phyloP scores from a whole-genome alignment of 2,329 filamentous ascomycete species.

The Aspergillus glaucus region DNA sequence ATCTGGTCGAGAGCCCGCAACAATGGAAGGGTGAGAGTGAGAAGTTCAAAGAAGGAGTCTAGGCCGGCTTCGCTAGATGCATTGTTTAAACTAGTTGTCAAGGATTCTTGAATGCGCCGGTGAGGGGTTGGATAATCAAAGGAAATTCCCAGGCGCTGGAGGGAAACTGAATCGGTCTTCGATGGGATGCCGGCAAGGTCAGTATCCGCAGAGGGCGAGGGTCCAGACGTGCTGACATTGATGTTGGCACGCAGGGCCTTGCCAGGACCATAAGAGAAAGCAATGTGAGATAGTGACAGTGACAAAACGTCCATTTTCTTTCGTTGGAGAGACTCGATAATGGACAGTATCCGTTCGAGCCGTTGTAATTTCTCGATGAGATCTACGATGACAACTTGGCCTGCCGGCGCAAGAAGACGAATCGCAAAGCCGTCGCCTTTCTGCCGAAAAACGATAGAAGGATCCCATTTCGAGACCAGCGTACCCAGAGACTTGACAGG shows the following conservation, averaged over 20 bases:
- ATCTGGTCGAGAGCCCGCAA: slow-evolving; percentile 32
- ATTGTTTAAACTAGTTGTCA: slow-evolving; percentile 31
- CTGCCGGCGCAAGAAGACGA: slow-evolving; percentile 30
- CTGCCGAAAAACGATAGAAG: slow-evolving; percentile 27
- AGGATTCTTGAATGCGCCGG: slow-evolving; percentile 34
- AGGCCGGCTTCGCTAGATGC: slow-evolving; percentile 23
- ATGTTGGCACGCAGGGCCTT: slow-evolving; percentile 25
- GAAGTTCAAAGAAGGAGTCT: slow-evolving; percentile 23
- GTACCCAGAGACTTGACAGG: slow-evolving; percentile 20
- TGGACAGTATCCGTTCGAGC: slow-evolving; percentile 31
- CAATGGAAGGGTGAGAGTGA: slow-evolving; percentile 33
- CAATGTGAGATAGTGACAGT: slow-evolving; percentile 29
- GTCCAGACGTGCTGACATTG: slow-evolving; percentile 22
- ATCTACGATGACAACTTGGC: slow-evolving; percentile 27
- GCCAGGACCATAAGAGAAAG: slow-evolving; percentile 28
- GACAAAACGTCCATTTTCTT: slow-evolving; percentile 27
- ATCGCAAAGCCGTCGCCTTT: slow-evolving; percentile 32
- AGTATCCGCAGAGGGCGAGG: slow-evolving; percentile 10
- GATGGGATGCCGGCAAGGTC: slow-evolving; percentile 18
- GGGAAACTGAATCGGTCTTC: slow-evolving; percentile 20
- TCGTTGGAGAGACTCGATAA: slow-evolving; percentile 27
- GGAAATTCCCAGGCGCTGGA: slow-evolving; percentile 24
- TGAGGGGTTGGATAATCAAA: slow-evolving; percentile 34
- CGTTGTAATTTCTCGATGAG: slow-evolving; percentile 33
- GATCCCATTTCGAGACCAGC: slow-evolving; percentile 23